Evolutionary conservation across 495 filamentous ascomycete species (phyloP).

Genomic region (Extremus antarcticus): DNA sequence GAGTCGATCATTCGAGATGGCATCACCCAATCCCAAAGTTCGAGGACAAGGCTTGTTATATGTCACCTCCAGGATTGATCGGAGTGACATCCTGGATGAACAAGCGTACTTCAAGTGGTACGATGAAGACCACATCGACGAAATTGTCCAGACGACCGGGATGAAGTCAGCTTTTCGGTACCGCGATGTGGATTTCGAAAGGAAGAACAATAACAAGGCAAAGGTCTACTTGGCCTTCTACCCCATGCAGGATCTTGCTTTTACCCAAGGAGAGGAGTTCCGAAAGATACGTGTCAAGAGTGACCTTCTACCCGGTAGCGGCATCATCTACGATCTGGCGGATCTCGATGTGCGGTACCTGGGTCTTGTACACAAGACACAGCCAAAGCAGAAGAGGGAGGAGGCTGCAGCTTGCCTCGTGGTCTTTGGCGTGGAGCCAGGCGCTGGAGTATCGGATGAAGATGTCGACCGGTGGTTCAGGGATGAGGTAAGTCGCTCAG

Average conservation of each 20-base stretch:
- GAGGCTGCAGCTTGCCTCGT: neutral
- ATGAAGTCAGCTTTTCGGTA: neutral
- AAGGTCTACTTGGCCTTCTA: neutral
- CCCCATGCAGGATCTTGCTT: neutral
- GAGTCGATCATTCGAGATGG: too few species aligned
- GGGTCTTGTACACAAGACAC: neutral
- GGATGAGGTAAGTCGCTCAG: slow-evolving; percentile 6
- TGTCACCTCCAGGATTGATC: neutral
- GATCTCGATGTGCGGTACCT: neutral
- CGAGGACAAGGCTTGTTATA: neutral
- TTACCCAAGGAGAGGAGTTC: neutral
- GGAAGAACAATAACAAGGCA: neutral
- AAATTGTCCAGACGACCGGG: neutral
- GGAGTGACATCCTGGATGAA: neutral
- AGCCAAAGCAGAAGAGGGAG: neutral
- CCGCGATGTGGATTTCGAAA: neutral
- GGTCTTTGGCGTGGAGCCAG: neutral
- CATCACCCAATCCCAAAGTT: neutral
- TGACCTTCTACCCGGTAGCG: neutral
- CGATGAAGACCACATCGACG: neutral
- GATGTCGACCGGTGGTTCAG: slow-evolving; percentile 15
- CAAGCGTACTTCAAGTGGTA: neutral
- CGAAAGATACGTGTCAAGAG: neutral
- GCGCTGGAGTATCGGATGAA: slow-evolving; percentile 6
- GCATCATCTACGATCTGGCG: slow-evolving; percentile 1